A percentile compares a stretch with the other conserved stretches of the same genome.
Evolutionary conservation across 2,329 filamentous ascomycete species (phyloP).

Genomic region (Fusarium compactum): DNA sequence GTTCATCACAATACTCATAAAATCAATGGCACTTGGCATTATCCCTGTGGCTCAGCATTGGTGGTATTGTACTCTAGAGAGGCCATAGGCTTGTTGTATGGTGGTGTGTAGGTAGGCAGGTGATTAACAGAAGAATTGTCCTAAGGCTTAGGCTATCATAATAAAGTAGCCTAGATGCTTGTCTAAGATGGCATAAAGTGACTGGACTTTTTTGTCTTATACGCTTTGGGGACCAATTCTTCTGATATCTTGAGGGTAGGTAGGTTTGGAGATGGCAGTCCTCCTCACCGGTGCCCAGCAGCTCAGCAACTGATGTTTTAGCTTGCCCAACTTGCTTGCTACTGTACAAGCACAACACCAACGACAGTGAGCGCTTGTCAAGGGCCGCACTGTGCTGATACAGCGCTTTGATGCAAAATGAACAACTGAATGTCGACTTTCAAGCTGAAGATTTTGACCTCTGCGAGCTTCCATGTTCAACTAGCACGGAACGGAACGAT

Average conservation of each 20-base stretch:
- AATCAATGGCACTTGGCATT: conserved; percentile 11
- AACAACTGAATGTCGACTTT: conserved; percentile 4
- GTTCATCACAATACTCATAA: conserved; percentile 37
- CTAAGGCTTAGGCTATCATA: too few species aligned
- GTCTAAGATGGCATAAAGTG: too few species aligned
- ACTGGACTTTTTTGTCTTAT: too few species aligned
- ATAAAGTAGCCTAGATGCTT: too few species aligned
- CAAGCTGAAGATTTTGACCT: neutral
- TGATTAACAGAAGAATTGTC: too few species aligned
- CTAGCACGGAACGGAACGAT: neutral
- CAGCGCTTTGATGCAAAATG: neutral
- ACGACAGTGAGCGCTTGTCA: conserved; percentile 2
- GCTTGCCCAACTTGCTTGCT: neutral
- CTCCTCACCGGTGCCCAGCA: conserved; percentile 18
- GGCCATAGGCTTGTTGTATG: conserved; percentile 2
- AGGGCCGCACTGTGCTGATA: conserved; percentile 21
- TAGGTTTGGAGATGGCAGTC: conserved; percentile 15
- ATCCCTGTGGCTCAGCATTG: conserved; percentile 18
- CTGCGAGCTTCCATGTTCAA: neutral
- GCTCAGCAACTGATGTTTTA: conserved; percentile 6
- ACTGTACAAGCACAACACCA: neutral
- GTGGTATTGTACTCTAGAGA: conserved; percentile 19
- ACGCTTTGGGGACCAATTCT: too few species aligned
- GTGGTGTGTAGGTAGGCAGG: too few species aligned
- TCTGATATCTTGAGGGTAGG: too few species aligned